phyloP scores from a whole-genome alignment of 2,329 filamentous ascomycete genomes.

The Lachnellula willkommii region DNA sequence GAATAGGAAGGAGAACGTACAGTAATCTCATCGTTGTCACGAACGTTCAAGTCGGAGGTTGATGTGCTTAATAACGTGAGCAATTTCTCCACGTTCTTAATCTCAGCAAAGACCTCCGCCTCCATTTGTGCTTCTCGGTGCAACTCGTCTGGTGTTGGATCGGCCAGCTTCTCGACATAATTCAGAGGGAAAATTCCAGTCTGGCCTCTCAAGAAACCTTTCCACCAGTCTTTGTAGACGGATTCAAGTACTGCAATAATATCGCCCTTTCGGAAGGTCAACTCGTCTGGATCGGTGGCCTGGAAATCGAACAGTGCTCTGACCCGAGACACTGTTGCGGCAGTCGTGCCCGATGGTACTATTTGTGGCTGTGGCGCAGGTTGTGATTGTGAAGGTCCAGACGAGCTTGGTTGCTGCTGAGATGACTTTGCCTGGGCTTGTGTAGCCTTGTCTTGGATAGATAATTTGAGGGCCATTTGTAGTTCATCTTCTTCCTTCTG shows the following conservation, averaged over 20 bases:
- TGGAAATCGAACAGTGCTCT: slow-evolving; percentile 91
- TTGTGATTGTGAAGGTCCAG: slow-evolving; percentile 36
- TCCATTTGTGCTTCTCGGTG: slow-evolving; percentile 97
- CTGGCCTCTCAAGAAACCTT: slow-evolving; percentile 86
- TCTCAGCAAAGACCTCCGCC: slow-evolving; percentile 69
- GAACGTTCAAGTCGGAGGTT: slow-evolving; percentile 69
- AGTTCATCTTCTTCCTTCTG: slow-evolving; percentile 96
- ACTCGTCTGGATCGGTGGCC: slow-evolving; percentile 86
- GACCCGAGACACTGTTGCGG: slow-evolving; percentile 91
- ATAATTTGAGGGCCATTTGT: slow-evolving; percentile 90
- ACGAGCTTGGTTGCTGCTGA: slow-evolving; percentile 31
- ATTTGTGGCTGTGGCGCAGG: slow-evolving; percentile 44
- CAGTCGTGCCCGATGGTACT: slow-evolving; percentile 78
- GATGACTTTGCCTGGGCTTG: slow-evolving; percentile 45
- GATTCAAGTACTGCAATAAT: slow-evolving; percentile 96
- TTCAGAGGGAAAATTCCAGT: slow-evolving; percentile 98
- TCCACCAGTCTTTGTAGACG: slow-evolving; percentile 99
- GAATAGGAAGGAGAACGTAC: slow-evolving; percentile 38
- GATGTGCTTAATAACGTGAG: slow-evolving; percentile 87
- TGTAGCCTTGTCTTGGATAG: slow-evolving; percentile 77
- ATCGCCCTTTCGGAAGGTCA: slow-evolving; percentile 95
- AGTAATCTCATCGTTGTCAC: slow-evolving; percentile 96
- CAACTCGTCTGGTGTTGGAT: slow-evolving; percentile 89
- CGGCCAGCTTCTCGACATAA: slow-evolving; percentile 95
- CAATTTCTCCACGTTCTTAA: slow-evolving; percentile 73